Evolutionary conservation across 1,284 basidiomycete species (phyloP), one percentile per base, ranked within the genome.

Genomic region (Cronartium quercuum): DNA sequence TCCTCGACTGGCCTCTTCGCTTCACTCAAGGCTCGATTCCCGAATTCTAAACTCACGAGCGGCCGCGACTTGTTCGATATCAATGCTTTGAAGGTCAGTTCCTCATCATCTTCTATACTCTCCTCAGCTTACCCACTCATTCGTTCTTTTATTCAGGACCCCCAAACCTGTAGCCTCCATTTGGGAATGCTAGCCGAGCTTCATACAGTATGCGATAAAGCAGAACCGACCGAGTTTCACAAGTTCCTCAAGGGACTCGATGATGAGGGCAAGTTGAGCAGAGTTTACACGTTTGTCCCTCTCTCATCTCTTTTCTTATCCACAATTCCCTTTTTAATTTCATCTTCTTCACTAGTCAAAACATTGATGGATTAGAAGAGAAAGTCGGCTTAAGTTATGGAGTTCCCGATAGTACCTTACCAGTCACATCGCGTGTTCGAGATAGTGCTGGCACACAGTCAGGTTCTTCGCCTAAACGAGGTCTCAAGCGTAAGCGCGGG

Each of bases 1-100:
- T 93, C 91, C 1, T 83, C 89, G 4, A 87, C 88, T 58, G 93
- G 93, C 24, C 84, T 96, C 35, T 95, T 95, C 82, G 87, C 89
- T 78, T 86, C 86, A 62, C 82, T 85, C 69, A 92, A 91, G 82
- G 86, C 88, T 29, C 64, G 71, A 21, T 75, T 75, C 18, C 71
- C 71, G 18, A 66, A 75, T 57, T 63, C 71, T 40, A 75, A 75
- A 61, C 65, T 75, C 40, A 66, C 51, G n/a, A 75, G 71, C 47
- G 71, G 71, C 34, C 51, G 71, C 24, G 71, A 75, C 55, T 58
- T 75, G 9, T 75, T 75, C 15, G 71, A 75, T 62, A 63, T 75
- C 42, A 67, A 67, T 41, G 71, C 71, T 34, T 75, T 63, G 71
- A 75, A 75, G 34, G 71, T 75, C 18, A 44, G 57, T 60, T 3